A percentile compares a stretch with the other conserved stretches of the same genome.
phyloP scores from a whole-genome alignment of 345 rosid species.

The Pelargonium nanum region DNA sequence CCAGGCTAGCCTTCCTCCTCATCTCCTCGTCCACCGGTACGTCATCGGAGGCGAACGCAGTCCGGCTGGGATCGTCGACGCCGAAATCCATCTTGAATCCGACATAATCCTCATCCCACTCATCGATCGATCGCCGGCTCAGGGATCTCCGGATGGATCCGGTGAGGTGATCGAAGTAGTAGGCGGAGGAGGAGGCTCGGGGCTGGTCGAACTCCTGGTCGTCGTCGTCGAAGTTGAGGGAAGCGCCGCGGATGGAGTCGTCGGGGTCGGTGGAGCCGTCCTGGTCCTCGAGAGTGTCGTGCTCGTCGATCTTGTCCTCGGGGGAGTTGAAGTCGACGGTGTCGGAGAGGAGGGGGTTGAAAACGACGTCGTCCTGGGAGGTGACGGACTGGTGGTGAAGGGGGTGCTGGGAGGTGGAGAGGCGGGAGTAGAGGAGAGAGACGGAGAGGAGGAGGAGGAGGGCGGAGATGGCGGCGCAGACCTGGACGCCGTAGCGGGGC shows the following conservation, averaged over 20 bases:
- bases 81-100: slow-evolving; percentile 24
- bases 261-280: slow-evolving; percentile 17
- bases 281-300: slow-evolving; percentile 42
- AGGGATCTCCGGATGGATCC: slow-evolving; percentile 54
- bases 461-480: slow-evolving; percentile 64
- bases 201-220: slow-evolving; percentile 27
- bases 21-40: slow-evolving; percentile 62
- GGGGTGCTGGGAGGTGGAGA: slow-evolving; percentile 39
- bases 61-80: slow-evolving; percentile 25
- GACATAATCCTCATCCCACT: slow-evolving; percentile 72
- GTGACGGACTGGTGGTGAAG: slow-evolving; percentile 20
- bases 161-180: slow-evolving; percentile 59
- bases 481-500: slow-evolving; percentile 59
- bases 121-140: slow-evolving; percentile 60
- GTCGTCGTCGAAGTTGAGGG: slow-evolving; percentile 15
- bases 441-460: slow-evolving; percentile 76
- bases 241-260: slow-evolving; percentile 10
- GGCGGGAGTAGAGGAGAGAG: slow-evolving; percentile 75
- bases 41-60: slow-evolving; percentile 72
- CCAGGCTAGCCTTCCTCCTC: slow-evolving; percentile 58
- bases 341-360: slow-evolving; percentile 47
- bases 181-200: slow-evolving; percentile 36
- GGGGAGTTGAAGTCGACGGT: slow-evolving; percentile 24
- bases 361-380: slow-evolving; percentile 19
- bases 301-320: slow-evolving; percentile 64